phyloP scores from a whole-genome alignment of 176 grass and related monocot species.

The Guadua angustifolia region DNA sequence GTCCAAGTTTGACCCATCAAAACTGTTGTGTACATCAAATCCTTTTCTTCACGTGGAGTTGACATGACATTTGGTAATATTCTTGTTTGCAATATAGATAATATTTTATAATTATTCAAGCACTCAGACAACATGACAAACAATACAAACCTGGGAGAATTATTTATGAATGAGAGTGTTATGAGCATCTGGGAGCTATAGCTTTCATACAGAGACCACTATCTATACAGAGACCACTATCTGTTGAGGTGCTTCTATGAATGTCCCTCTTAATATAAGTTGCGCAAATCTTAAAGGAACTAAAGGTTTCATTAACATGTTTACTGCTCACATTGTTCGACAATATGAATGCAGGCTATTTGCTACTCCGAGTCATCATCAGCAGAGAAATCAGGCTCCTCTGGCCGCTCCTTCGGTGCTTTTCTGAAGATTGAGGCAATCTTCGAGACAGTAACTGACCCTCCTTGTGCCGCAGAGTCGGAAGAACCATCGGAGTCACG shows the following conservation, averaged over 20 bases:
- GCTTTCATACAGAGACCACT: not conserved
- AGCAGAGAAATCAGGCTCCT: constrained; percentile 44
- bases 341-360: constrained; percentile 6
- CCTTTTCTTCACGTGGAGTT: constrained; percentile 18
- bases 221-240: not conserved
- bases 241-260: too few relatives aligned
- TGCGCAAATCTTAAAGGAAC: too few relatives aligned
- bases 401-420: constrained; percentile 33
- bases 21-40: not conserved
- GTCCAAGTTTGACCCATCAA: not conserved
- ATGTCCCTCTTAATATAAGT: too few relatives aligned
- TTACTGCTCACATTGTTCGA: constrained; percentile 13
- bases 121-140: not conserved
- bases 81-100: not conserved
- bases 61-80: not conserved
- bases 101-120: not conserved
- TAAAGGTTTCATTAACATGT: not conserved
- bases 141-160: not conserved
- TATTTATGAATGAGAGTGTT: not conserved
- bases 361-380: constrained; percentile 34
- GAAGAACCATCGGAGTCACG: not conserved
- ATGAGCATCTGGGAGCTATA: not conserved
- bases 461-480: not conserved
- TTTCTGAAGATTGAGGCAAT: constrained; percentile 47
- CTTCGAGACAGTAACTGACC: constrained; percentile 13